Conservation (phyloP, 352 stramenopile species). For the Globisporangium echinulatum region DNA sequence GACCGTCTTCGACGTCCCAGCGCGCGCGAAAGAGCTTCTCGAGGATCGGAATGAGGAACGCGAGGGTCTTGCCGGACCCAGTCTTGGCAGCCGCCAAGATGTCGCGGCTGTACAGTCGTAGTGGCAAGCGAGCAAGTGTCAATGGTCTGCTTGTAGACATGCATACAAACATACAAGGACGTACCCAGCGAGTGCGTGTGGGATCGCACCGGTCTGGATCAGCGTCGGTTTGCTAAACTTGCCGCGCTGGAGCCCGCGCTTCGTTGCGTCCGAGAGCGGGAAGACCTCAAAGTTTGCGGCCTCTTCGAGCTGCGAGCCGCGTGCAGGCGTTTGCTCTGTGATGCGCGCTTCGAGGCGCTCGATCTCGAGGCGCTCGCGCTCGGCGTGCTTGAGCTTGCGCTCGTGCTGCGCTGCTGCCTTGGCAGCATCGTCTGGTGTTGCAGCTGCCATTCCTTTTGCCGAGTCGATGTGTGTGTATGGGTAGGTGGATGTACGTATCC, state of each 20-base stretch:
- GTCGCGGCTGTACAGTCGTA: slow-evolving; percentile 46
- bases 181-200: slow-evolving; percentile 71
- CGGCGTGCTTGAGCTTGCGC: slow-evolving; percentile 63
- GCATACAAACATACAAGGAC: slow-evolving; percentile 2
- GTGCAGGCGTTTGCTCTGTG: slow-evolving; percentile 60
- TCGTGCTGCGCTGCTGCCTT: slow-evolving; percentile 8
- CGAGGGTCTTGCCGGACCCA: slow-evolving; percentile 92
- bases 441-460: neutral
- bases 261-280: slow-evolving; percentile 75
- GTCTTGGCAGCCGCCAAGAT: slow-evolving; percentile 92
- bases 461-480: neutral
- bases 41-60: slow-evolving; percentile 86
- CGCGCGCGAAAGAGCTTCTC: slow-evolving; percentile 87
- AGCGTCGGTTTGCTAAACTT: slow-evolving; percentile 84
- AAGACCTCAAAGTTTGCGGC: slow-evolving; percentile 81
- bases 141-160: no score
- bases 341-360: slow-evolving; percentile 59
- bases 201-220: slow-evolving; percentile 86
- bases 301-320: slow-evolving; percentile 71
- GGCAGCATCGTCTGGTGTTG: neutral
- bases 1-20: slow-evolving; percentile 90
- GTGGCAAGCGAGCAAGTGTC: neutral
- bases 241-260: slow-evolving; percentile 60
- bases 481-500: neutral
- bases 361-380: slow-evolving; percentile 67